A percentile compares a stretch with the other conserved stretches of the same genome.
Conservation (phyloP, 257 asterid genomes). For the Nicotiana undulata region DNA sequence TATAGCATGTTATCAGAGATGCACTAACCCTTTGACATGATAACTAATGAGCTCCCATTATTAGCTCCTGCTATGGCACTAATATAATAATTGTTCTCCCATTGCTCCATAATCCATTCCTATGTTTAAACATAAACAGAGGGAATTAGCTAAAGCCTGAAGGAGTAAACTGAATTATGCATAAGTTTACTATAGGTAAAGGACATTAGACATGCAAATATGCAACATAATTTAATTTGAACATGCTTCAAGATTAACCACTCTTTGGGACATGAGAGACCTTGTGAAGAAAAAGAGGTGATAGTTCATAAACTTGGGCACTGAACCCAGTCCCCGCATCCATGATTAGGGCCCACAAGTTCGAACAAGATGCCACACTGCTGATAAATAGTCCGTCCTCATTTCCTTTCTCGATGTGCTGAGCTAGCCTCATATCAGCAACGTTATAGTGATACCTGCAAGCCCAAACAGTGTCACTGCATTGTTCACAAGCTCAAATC, state of each 20-base stretch:
- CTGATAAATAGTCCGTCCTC: constrained; percentile 47
- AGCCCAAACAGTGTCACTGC: constrained; percentile 3
- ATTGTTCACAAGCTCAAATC: constrained; percentile 1
- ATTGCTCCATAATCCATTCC: constrained; percentile 75
- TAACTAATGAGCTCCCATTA: constrained; percentile 59
- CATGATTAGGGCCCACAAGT: constrained; percentile 55
- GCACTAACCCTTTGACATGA: constrained; percentile 62
- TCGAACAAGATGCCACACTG: constrained; percentile 44
- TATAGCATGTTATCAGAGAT: neutral
- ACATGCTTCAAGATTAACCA: neutral
- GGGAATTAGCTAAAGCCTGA: neutral
- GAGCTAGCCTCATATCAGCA: constrained; percentile 36
- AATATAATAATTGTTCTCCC: constrained; percentile 61
- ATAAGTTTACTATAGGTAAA: neutral
- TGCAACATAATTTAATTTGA: neutral
- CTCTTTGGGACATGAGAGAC: constrained; percentile 12
- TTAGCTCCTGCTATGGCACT: constrained; percentile 60
- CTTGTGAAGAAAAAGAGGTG: constrained; percentile 49
- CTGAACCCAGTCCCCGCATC: constrained; percentile 59
- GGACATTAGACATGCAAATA: neutral
- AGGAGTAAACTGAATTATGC: neutral
- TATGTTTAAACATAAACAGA: constrained; percentile 9
- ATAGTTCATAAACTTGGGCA: constrained; percentile 43
- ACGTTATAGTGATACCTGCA: constrained; percentile 53
- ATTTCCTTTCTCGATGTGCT: constrained; percentile 48